Conservation (phyloP, 1,284 basidiomycete species). For the Ustilago esculenta region DNA sequence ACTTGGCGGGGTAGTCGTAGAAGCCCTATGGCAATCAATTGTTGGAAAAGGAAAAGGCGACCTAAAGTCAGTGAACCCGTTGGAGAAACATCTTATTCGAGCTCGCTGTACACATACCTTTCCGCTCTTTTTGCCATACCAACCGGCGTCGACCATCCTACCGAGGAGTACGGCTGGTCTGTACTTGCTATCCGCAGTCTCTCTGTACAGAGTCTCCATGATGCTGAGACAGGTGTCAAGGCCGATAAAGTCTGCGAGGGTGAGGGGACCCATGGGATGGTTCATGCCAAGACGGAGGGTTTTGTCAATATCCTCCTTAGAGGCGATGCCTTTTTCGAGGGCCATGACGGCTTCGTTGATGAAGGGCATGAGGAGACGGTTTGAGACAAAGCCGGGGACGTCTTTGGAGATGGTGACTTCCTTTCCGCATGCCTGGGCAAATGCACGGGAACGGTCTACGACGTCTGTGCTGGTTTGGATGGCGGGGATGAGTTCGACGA, state of each 20-base stretch:
- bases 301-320: conserved; percentile 92
- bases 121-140: conserved; percentile 84
- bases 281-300: conserved; percentile 93
- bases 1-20: conserved; percentile 59
- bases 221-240: conserved; percentile 76
- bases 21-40: conserved; percentile 44
- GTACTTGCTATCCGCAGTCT: conserved; percentile 95
- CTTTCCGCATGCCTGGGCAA: conserved; percentile 90
- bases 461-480: conserved; percentile 85
- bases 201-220: conserved; percentile 68
- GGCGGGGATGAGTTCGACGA: conserved; percentile 90
- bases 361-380: conserved; percentile 82
- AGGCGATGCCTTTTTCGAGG: conserved; percentile 89
- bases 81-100: no score
- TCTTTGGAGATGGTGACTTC: conserved; percentile 71
- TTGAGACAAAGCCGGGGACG: conserved; percentile 78
- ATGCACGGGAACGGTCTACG: conserved; percentile 79
- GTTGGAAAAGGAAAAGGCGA: no score
- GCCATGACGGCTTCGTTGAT: conserved; percentile 93
- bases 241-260: conserved; percentile 76
- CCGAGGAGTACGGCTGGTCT: conserved; percentile 89
- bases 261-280: conserved; percentile 83
- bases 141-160: conserved; percentile 95
- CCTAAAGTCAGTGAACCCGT: no score
- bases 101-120: conserved; percentile 57